Conservation (phyloP, 2,329 filamentous ascomycete species). For the Geosmithia flava region DNA sequence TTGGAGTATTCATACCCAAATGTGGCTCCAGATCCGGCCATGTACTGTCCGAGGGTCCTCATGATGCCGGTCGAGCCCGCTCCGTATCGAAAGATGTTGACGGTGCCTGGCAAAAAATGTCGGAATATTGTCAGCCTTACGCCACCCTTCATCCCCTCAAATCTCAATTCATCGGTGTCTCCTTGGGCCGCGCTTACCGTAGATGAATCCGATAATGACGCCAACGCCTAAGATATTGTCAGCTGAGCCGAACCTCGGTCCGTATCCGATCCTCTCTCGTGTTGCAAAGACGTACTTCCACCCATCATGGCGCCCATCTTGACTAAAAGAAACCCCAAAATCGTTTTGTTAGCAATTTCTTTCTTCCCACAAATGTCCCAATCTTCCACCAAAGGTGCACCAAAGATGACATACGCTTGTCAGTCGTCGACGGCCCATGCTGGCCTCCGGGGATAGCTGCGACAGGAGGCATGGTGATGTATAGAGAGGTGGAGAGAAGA, state of each 20-base stretch:
- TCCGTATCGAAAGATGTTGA: conserved; percentile 91
- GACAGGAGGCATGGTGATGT: conserved; percentile 25
- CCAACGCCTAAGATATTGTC: conserved; percentile 60
- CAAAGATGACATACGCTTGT: conserved; percentile 34
- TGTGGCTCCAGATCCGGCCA: conserved; percentile 86
- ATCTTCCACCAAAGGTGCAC: neutral
- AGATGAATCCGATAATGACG: conserved; percentile 94
- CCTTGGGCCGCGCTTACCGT: conserved; percentile 45
- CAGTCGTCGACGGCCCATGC: conserved; percentile 37
- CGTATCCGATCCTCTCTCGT: neutral
- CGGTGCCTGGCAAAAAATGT: conserved; percentile 48
- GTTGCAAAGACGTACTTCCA: conserved; percentile 59
- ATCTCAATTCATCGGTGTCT: neutral
- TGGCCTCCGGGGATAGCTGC: conserved; percentile 25
- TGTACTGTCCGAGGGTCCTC: conserved; percentile 90
- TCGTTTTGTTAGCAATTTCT: neutral
- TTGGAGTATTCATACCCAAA: conserved; percentile 59
- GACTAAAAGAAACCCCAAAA: conserved; percentile 9
- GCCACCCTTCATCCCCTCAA: neutral
- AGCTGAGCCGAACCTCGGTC: conserved; percentile 16
- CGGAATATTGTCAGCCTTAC: conserved; percentile 2
- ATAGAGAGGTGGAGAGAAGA: neutral
- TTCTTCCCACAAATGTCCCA: neutral
- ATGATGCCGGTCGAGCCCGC: conserved; percentile 89
- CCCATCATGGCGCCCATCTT: conserved; percentile 99